phyloP scores from a whole-genome alignment of 192 early-diverging fungal genomes.

The Mortierella hygrophila region DNA sequence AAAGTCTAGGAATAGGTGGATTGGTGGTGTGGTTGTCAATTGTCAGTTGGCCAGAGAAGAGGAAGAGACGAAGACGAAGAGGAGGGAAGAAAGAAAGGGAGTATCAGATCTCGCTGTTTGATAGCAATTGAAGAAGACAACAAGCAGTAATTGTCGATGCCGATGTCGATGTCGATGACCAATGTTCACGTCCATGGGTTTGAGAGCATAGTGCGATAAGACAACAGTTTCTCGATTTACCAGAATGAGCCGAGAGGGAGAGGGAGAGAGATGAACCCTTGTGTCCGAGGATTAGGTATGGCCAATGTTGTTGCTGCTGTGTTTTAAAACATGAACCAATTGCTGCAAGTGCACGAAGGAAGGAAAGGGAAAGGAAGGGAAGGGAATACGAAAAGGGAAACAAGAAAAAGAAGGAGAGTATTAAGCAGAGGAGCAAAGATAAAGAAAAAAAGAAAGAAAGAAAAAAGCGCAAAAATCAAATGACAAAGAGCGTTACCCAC shows the following conservation, averaged over 20 bases:
- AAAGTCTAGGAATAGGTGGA: background rate
- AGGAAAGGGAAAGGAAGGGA: background rate
- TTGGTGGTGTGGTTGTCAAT: background rate
- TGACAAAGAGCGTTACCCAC: too few species aligned
- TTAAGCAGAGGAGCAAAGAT: background rate
- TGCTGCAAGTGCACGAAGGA: background rate
- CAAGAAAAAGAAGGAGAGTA: background rate
- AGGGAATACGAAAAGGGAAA: background rate
- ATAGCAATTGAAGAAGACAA: background rate
- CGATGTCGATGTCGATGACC: background rate
- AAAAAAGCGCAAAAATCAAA: background rate
- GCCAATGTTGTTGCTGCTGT: background rate
- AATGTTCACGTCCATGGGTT: background rate
- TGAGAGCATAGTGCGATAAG: constrained; percentile 6
- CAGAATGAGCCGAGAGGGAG: background rate
- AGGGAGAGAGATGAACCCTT: background rate
- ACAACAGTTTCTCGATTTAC: background rate
- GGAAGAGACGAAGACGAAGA: background rate
- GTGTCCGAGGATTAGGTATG: constrained; percentile 7
- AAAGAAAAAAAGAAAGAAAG: constrained; percentile 1
- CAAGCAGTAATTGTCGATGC: background rate
- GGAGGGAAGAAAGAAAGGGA: background rate
- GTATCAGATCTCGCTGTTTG: background rate
- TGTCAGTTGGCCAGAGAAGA: background rate
- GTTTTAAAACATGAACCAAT: background rate